These are phyloP conservation scores for Juglanconis juglandina DNA, from an alignment of 2,329 filamentous ascomycete genomes.

Conservation along the genomic window DNA sequence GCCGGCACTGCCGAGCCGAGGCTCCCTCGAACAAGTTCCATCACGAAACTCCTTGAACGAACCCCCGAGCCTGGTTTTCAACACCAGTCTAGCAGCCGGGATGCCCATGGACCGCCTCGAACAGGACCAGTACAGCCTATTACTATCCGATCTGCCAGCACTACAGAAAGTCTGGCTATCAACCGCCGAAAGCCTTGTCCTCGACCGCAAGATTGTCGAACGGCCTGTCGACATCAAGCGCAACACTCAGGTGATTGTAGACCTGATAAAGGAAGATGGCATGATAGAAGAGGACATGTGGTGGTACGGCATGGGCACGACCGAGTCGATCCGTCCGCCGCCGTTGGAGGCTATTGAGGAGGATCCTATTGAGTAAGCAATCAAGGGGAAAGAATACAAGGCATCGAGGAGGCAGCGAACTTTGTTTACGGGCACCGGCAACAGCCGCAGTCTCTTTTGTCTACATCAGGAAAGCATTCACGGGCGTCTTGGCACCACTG, in stretches of 20 bases:
- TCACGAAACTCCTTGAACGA: constrained; percentile 22
- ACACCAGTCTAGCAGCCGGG: constrained; percentile 57
- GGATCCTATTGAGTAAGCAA: constrained; percentile 38
- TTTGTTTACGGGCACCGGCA: neutral
- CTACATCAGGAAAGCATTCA: constrained; percentile 11
- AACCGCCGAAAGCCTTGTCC: constrained; percentile 60
- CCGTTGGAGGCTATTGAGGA: constrained; percentile 50
- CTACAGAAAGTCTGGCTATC: constrained; percentile 61
- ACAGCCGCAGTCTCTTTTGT: constrained; percentile 5
- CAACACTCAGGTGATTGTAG: constrained; percentile 59
- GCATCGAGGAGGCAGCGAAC: constrained; percentile 1
- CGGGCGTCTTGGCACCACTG: constrained; percentile 6
- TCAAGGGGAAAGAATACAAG: neutral
- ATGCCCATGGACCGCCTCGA: constrained; percentile 58
- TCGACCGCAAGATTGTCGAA: constrained; percentile 57
- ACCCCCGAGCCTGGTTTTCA: constrained; percentile 47
- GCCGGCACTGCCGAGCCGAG: neutral
- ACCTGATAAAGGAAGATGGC: constrained; percentile 62
- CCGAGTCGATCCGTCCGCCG: constrained; percentile 55
- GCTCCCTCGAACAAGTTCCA: constrained; percentile 12
- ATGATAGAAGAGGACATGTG: constrained; percentile 59
- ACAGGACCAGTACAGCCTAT: constrained; percentile 45
- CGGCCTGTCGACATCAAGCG: constrained; percentile 59
- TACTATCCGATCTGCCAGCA: constrained; percentile 54
- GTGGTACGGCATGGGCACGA: constrained; percentile 53